Evolutionary conservation across 805 yeast species (phyloP).

Genomic region (Metschnikowia gruessii): DNA sequence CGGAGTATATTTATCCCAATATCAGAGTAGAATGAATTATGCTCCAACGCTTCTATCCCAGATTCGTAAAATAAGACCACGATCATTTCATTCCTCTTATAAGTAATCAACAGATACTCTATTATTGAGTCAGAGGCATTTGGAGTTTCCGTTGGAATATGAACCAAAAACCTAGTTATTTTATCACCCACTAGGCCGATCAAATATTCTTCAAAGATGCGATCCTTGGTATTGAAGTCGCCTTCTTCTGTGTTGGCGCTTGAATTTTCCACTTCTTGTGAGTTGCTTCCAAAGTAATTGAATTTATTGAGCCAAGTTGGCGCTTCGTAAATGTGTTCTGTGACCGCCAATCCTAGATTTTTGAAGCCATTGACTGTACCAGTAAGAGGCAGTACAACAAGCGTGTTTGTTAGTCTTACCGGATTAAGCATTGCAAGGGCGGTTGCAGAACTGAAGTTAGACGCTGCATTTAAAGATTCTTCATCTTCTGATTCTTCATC

Average conservation of each 20-base stretch:
- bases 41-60: constrained; percentile 23
- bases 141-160: constrained; percentile 19
- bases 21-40: constrained; percentile 23
- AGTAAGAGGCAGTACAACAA: constrained; percentile 38
- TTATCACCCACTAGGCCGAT: constrained; percentile 23
- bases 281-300: constrained; percentile 3
- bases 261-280: constrained; percentile 7
- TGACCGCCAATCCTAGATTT: constrained; percentile 21
- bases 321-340: constrained; percentile 15
- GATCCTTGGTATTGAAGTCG: too few species aligned
- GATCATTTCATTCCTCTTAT: constrained; percentile 21
- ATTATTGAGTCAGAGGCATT: constrained; percentile 9
- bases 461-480: neutral
- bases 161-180: constrained; percentile 27
- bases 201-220: constrained; percentile 23
- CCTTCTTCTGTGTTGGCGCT: constrained; percentile 14
- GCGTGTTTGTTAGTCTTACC: constrained; percentile 32
- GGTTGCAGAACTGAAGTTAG: constrained; percentile 12
- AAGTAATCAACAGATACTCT: constrained; percentile 35
- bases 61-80: constrained; percentile 33
- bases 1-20: constrained; percentile 18
- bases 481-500: constrained; percentile 11
- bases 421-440: constrained; percentile 35
- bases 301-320: constrained; percentile 13
- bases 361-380: constrained; percentile 35